Evolutionary conservation across 768 basidiomycete species (phyloP).

Genomic region (Hydnomerulius pinastri): DNA sequence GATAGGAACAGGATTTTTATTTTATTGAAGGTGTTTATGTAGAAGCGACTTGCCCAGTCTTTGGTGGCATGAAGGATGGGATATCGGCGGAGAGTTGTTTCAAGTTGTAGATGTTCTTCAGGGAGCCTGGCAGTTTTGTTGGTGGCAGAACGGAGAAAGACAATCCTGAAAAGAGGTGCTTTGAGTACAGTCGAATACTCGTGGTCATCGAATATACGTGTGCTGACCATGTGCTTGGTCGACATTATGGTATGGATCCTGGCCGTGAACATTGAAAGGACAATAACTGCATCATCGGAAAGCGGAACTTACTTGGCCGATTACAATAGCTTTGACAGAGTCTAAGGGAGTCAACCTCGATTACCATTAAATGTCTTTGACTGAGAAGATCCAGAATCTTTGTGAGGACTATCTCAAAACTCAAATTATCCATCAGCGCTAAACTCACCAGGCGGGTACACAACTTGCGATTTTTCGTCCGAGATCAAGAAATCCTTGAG

Average conservation of each 20-base stretch:
- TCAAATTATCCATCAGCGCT: neutral
- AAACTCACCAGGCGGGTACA: constrained; percentile 49
- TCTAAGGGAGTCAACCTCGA: constrained; percentile 68
- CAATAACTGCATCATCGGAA: neutral
- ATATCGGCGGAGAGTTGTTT: constrained; percentile 66
- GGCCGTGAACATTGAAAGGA: neutral
- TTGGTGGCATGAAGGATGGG: constrained; percentile 60
- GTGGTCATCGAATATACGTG: neutral
- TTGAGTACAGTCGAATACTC: constrained; percentile 2
- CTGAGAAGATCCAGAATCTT: constrained; percentile 35
- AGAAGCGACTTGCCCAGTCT: constrained; percentile 53
- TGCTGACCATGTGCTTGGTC: constrained; percentile 71
- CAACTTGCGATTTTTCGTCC: constrained; percentile 46
- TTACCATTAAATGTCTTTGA: constrained; percentile 79
- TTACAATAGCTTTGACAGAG: constrained; percentile 69
- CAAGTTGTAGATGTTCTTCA: constrained; percentile 77
- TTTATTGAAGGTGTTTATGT: too few species aligned
- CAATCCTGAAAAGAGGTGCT: constrained; percentile 46
- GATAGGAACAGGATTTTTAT: too few species aligned
- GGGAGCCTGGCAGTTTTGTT: constrained; percentile 54
- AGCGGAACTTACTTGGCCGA: constrained; percentile 56
- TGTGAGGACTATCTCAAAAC: neutral
- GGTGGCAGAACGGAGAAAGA: constrained; percentile 60
- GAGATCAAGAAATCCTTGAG: constrained; percentile 57
- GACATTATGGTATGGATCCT: constrained; percentile 74